phyloP scores from a whole-genome alignment of 1,139 yeast species.

The Debaryomyces fabryi region DNA sequence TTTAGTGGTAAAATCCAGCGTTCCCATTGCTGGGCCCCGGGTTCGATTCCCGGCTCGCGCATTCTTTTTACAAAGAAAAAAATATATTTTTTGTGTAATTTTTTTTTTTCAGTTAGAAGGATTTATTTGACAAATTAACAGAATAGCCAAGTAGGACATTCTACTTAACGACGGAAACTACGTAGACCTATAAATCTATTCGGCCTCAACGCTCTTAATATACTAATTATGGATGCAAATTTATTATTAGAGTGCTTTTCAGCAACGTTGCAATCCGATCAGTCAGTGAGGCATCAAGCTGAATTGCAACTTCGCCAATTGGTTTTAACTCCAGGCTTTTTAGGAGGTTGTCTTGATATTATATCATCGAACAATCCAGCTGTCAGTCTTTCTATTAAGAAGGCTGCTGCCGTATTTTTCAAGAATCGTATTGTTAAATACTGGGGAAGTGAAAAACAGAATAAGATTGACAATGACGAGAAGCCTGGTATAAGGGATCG shows the following conservation, averaged over 20 bases:
- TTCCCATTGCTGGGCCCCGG: constrained; percentile 15
- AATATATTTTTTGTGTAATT: constrained; percentile 8
- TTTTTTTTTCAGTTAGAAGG: constrained; percentile 1
- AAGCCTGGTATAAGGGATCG: constrained; percentile 70
- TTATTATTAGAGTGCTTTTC: constrained; percentile 75
- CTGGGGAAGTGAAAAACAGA: constrained; percentile 53
- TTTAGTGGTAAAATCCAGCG: constrained; percentile 14
- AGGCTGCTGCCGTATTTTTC: constrained; percentile 85
- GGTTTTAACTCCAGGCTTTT: constrained; percentile 67
- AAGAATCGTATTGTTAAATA: constrained; percentile 70
- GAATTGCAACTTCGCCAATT: constrained; percentile 66
- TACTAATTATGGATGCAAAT: constrained; percentile 59
- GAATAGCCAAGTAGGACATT: not conserved
- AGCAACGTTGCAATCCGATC: constrained; percentile 77
- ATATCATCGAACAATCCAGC: constrained; percentile 48
- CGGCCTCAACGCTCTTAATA: not conserved
- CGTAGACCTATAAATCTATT: not conserved
- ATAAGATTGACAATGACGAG: constrained; percentile 63
- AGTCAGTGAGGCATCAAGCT: constrained; percentile 62
- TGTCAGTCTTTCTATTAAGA: constrained; percentile 59
- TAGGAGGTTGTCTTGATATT: constrained; percentile 82
- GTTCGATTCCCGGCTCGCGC: constrained; percentile 15
- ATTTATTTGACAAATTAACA: not conserved
- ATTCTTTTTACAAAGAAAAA: not conserved
- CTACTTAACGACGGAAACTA: not conserved